Conservation (phyloP, 2,329 filamentous ascomycete species). For the Thelonectria discophora region DNA sequence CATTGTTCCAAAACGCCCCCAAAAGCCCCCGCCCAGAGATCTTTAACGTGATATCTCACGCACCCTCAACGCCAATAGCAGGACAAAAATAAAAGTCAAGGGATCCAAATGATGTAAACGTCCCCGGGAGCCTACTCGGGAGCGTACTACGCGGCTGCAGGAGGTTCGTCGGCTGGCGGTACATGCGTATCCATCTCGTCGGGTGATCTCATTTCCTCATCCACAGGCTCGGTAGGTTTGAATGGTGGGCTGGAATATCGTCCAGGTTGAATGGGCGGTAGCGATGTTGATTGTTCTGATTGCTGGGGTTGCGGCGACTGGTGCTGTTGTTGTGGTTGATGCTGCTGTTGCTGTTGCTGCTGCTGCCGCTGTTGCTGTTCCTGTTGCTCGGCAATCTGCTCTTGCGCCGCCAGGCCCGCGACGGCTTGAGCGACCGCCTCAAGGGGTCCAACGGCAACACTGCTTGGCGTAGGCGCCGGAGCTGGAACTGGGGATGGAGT, state of each 20-base stretch:
- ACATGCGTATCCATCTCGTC: slow-evolving; percentile 66
- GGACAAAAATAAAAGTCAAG: slow-evolving; percentile 21
- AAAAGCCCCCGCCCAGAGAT: slow-evolving; percentile 27
- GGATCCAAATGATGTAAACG: slow-evolving; percentile 24
- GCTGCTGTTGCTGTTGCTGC: slow-evolving; percentile 46
- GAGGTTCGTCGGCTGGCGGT: slow-evolving; percentile 52
- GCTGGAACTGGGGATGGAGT: slow-evolving; percentile 18
- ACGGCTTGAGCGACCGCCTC: slow-evolving; percentile 62
- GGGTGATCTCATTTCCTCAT: slow-evolving; percentile 57
- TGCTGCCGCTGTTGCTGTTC: slow-evolving; percentile 28
- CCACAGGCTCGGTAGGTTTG: slow-evolving; percentile 48
- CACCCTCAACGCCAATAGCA: slow-evolving; percentile 37
- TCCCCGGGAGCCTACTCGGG: slow-evolving; percentile 5
- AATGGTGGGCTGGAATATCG: slow-evolving; percentile 44
- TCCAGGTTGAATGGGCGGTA: neutral
- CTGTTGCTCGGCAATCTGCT: slow-evolving; percentile 50
- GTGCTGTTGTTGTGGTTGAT: slow-evolving; percentile 25
- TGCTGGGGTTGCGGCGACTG: slow-evolving; percentile 27
- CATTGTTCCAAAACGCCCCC: slow-evolving; percentile 37
- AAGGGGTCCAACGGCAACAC: slow-evolving; percentile 50
- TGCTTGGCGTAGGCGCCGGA: slow-evolving; percentile 38
- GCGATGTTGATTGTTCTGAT: neutral
- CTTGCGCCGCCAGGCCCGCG: slow-evolving; percentile 53
- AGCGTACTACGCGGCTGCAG: slow-evolving; percentile 20
- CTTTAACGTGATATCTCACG: slow-evolving; percentile 29